Percentiles rank a stretch among this genome's conserved stretches.
phyloP scores from a whole-genome alignment of 768 basidiomycete species.

The Peribolospora kevripleyi region DNA sequence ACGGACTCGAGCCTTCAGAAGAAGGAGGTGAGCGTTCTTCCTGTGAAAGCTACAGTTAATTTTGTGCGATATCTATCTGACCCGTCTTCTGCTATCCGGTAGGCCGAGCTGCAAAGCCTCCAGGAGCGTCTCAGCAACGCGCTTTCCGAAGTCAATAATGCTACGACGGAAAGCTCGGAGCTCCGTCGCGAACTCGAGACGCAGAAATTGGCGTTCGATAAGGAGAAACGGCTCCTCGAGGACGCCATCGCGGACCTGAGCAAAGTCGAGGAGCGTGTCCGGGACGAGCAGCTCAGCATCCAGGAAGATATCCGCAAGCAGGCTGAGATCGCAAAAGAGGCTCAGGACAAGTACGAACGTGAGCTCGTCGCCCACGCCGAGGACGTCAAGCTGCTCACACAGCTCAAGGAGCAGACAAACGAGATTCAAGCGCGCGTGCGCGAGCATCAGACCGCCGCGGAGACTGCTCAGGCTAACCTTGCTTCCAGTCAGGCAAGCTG shows the following conservation, averaged over 20 bases:
- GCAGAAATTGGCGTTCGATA: conserved; percentile 44
- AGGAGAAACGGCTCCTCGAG: conserved; percentile 59
- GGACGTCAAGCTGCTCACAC: conserved; percentile 45
- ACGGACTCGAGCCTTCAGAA: conserved; percentile 43
- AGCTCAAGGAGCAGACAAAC: conserved; percentile 38
- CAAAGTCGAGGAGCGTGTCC: conserved; percentile 39
- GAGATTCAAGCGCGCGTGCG: conserved; percentile 30
- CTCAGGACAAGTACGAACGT: conserved; percentile 54
- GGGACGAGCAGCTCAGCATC: conserved; percentile 33
- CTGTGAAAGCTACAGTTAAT: background rate
- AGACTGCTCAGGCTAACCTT: conserved; percentile 53
- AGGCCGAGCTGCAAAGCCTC: conserved; percentile 43
- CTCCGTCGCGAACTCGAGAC: conserved; percentile 40
- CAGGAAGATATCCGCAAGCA: conserved; percentile 35
- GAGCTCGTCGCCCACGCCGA: conserved; percentile 73
- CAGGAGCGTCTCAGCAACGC: conserved; percentile 35
- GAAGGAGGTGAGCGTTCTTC: conserved; percentile 34
- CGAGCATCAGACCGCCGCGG: conserved; percentile 36
- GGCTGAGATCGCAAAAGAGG: conserved; percentile 45
- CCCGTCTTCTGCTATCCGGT: background rate
- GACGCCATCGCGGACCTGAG: conserved; percentile 59
- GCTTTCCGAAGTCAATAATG: conserved; percentile 30
- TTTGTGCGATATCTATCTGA: background rate
- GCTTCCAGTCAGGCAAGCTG: conserved; percentile 49
- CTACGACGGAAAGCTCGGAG: conserved; percentile 31